Percentiles rank a stretch among this genome's conserved stretches.
Conservation (phyloP, 148 eudicot species). For the Dysphania ambrosioides region DNA sequence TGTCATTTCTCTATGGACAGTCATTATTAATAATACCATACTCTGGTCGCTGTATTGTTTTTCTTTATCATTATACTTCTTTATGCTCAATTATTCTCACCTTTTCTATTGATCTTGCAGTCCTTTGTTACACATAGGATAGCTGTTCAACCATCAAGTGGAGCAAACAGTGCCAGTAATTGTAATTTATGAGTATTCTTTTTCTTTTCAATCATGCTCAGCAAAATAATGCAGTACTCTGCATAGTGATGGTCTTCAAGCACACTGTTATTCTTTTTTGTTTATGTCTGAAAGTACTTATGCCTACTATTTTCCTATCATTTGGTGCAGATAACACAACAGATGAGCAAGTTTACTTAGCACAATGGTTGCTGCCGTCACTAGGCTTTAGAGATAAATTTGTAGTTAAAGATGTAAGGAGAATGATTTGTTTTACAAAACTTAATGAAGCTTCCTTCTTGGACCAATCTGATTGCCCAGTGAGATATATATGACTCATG, state of each 20-base stretch:
- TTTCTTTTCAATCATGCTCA: conserved; percentile 5
- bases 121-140: conserved; percentile 74
- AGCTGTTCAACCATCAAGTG: conserved; percentile 57
- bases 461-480: neutral
- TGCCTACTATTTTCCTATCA: neutral
- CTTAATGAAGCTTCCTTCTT: conserved; percentile 7
- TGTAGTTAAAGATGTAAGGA: conserved; percentile 52
- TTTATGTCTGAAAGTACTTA: neutral
- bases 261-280: neutral
- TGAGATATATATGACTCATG: neutral
- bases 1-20: conserved; percentile 1
- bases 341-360: conserved; percentile 37
- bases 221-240: neutral
- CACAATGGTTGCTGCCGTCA: conserved; percentile 78
- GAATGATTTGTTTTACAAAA: neutral
- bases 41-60: neutral
- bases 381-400: conserved; percentile 56
- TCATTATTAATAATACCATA: neutral
- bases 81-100: conserved; percentile 1
- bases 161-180: conserved; percentile 20
- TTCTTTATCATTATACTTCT: neutral
- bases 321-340: conserved; percentile 40
- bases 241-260: neutral
- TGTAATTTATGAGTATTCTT: conserved; percentile 11
- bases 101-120: conserved; percentile 39